These are phyloP conservation scores for Crataegus laevigata DNA, from an alignment of 306 rosid genomes.

Conservation along the genomic window DNA sequence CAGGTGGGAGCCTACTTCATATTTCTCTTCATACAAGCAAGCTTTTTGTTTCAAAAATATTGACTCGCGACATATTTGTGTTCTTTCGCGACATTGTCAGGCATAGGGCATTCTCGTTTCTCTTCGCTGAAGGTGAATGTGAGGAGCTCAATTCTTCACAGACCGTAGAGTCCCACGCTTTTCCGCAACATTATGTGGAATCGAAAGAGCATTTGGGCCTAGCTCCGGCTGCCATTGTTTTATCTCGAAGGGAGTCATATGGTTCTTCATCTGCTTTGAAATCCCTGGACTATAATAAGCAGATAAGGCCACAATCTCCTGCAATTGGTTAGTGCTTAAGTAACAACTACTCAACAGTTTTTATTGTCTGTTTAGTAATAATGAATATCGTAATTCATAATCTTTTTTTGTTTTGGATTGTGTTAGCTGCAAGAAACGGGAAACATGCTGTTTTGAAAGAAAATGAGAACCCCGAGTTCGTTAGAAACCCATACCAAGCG, in stretches of 20 bases:
- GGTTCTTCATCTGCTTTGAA: constrained; percentile 56
- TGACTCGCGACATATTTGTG: constrained; percentile 3
- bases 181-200: constrained; percentile 78
- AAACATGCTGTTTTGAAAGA: constrained; percentile 48
- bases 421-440: constrained; percentile 46
- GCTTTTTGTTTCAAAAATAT: background rate
- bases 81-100: constrained; percentile 35
- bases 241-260: constrained; percentile 53
- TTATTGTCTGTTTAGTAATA: background rate
- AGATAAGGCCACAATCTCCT: constrained; percentile 51
- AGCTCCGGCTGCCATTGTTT: constrained; percentile 86
- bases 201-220: constrained; percentile 66
- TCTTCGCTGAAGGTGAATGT: constrained; percentile 74
- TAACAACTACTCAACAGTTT: background rate
- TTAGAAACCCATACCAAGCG: constrained; percentile 65
- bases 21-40: background rate
- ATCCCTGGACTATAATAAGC: constrained; percentile 64
- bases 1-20: constrained; percentile 34
- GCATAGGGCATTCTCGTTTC: constrained; percentile 82
- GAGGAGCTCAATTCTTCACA: constrained; percentile 83
- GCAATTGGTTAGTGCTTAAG: constrained; percentile 52
- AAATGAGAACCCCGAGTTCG: constrained; percentile 63
- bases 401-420: background rate
- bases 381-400: constrained; percentile 7
- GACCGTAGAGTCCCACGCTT: constrained; percentile 79